Evolutionary conservation across 1,139 yeast species (phyloP).

Genomic region (Candida anutae): DNA sequence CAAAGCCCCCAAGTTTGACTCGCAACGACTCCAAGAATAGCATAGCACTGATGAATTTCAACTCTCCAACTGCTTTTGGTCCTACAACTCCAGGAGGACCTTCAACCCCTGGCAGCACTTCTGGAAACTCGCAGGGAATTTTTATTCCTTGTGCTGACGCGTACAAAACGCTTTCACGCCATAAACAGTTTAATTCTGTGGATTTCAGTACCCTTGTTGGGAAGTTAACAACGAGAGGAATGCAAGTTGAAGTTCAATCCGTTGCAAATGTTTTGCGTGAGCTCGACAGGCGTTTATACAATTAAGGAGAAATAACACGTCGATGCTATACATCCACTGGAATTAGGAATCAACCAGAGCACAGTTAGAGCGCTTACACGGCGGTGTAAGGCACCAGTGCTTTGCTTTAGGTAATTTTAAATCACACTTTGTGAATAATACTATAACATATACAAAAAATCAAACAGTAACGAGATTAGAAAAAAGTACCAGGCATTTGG

Average conservation of each 20-base stretch:
- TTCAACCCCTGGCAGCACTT: not conserved
- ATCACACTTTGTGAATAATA: no score
- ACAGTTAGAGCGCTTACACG: no score
- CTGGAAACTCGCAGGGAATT: slow-evolving; percentile 27
- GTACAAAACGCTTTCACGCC: slow-evolving; percentile 74
- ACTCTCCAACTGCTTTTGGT: not conserved
- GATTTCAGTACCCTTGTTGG: slow-evolving; percentile 72
- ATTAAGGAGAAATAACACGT: no score
- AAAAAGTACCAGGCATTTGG: no score
- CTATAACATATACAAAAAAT: no score
- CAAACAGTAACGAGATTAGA: no score
- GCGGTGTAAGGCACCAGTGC: no score
- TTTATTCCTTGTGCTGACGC: slow-evolving; percentile 88
- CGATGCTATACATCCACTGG: no score
- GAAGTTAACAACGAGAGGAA: slow-evolving; percentile 69
- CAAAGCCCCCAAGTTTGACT: slow-evolving; percentile 1
- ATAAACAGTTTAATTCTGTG: slow-evolving; percentile 62
- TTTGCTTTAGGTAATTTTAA: no score
- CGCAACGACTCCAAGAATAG: not conserved
- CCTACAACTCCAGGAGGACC: no score
- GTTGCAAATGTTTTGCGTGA: slow-evolving; percentile 79
- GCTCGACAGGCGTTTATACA: slow-evolving; percentile 61
- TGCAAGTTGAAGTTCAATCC: slow-evolving; percentile 83
- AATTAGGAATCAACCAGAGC: no score
- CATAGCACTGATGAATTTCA: not conserved